Base-by-base conservation (phyloP, 1,284 basidiomycete species). In the Kwoniella shivajii region DNA sequence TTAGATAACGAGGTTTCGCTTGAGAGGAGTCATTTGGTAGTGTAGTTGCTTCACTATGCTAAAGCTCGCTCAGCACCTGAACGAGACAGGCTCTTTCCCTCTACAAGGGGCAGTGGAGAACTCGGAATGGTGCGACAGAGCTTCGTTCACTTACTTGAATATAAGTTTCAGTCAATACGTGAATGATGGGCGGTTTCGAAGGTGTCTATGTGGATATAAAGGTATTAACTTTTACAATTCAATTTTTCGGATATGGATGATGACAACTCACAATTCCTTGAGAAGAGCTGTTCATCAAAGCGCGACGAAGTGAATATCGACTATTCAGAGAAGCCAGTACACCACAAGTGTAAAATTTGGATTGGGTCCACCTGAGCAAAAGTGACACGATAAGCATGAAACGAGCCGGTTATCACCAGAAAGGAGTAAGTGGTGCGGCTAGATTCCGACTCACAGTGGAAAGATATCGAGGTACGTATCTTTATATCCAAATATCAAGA, bases 291-390 rank as follows among this genome's bases (percentile, higher is more conserved):
- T 33, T 49, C 14, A 18, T 39, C 16, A 54, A 37, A 10, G 50
- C 57, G 13, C 50, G 18, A 24, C 46, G 34, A 1, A 59, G 41
- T 7, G 37, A 37, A 38, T 49, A 50, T 39, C 57, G 51, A 45
- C 57, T 59, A 34, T 59, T 59, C n/a, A 59, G 39, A 6, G 54
- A 56, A 18, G 54, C 54, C n/a, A 56, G 18, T n/a, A 56, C 13
- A n/a, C 54, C 54, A 33, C 54, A 56, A 0, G 41, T 43, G 29
- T 56, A 56, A 13, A 56, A 50, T 37, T 56, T 56, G 10, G 39
- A 36, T 41, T 56, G 54, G 4, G 45, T 42, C 54, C 54, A 56
- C 46, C 52, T 54, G 30, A n/a, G n/a, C n/a, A n/a, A n/a, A n/a
- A n/a, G n/a, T 36, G 41, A 43, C 9, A 43, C 41, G 41, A 6